Evolutionary conservation across 768 basidiomycete genomes (phyloP).

Genomic region (Gymnopilus dilepis): DNA sequence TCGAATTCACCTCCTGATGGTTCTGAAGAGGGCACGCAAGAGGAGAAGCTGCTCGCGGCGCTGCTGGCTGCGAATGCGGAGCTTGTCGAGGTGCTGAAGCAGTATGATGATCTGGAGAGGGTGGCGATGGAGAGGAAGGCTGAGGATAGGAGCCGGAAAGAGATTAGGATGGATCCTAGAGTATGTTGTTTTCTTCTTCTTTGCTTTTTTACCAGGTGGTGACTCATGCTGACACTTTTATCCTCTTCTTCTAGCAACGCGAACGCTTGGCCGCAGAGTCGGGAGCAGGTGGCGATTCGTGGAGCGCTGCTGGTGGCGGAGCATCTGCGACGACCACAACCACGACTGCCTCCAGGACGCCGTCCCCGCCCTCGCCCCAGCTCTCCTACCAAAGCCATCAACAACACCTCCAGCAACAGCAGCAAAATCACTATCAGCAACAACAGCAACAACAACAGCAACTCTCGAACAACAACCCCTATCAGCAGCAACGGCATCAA

Average conservation of each 20-base stretch:
- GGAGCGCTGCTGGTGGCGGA: slow-evolving; percentile 23
- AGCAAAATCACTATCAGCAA: not conserved
- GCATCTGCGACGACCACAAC: slow-evolving; percentile 43
- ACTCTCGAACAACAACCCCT: not conserved
- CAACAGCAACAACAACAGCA: not conserved
- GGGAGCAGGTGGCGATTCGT: slow-evolving; percentile 14
- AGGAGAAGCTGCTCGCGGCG: slow-evolving; percentile 76
- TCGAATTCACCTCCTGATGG: slow-evolving; percentile 33
- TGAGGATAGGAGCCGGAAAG: slow-evolving; percentile 73
- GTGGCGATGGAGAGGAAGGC: slow-evolving; percentile 67
- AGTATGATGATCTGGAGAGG: slow-evolving; percentile 80
- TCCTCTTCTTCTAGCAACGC: slow-evolving; percentile 41
- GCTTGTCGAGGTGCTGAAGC: slow-evolving; percentile 66
- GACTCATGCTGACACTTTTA: not conserved
- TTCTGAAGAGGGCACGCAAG: slow-evolving; percentile 50
- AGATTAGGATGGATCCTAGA: slow-evolving; percentile 66
- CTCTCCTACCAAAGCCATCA: slow-evolving; percentile 22
- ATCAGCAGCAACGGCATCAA: not conserved
- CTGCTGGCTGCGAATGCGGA: slow-evolving; percentile 78
- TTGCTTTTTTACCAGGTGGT: not conserved
- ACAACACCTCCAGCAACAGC: not conserved
- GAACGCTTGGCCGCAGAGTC: slow-evolving; percentile 37
- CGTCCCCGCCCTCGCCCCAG: slow-evolving; percentile 45
- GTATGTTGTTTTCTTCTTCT: slow-evolving; percentile 44
- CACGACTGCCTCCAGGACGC: slow-evolving; percentile 44